These are phyloP conservation scores for Stachybotrys elegans DNA, from an alignment of 2,329 filamentous ascomycete species.

Conservation along the genomic window DNA sequence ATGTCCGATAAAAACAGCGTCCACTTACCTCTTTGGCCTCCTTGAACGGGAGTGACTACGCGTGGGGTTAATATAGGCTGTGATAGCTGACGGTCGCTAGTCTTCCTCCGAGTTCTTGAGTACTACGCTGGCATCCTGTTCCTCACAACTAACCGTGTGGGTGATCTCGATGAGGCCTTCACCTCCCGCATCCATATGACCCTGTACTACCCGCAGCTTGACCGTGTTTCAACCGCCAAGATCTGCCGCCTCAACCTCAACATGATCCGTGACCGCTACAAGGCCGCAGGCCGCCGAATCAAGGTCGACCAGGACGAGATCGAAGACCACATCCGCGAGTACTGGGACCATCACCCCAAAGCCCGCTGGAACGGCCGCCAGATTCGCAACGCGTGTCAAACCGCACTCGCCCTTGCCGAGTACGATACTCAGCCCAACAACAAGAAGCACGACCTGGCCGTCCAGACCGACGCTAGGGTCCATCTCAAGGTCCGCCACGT, in stretches of 20 bases:
- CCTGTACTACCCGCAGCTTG: conserved; percentile 23
- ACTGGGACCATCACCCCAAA: background rate
- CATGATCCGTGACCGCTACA: background rate
- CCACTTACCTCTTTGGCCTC: background rate
- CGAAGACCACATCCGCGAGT: background rate
- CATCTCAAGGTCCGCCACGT: background rate
- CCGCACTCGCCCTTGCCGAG: background rate
- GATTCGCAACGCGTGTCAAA: background rate
- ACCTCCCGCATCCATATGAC: conserved; percentile 33
- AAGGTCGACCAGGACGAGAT: background rate
- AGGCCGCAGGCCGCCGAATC: background rate
- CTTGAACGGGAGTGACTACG: background rate
- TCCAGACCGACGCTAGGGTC: background rate
- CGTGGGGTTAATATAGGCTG: background rate
- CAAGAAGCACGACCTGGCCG: background rate
- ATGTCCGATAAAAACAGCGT: background rate
- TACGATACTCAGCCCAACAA: background rate
- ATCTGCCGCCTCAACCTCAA: background rate
- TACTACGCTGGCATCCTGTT: conserved; percentile 36
- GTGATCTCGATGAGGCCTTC: conserved; percentile 38
- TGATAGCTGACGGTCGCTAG: conserved; percentile 9
- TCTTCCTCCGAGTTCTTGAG: conserved; percentile 33
- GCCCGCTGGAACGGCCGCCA: background rate
- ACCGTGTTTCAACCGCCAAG: background rate
- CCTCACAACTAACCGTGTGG: conserved; percentile 40